A percentile compares a stretch with the other conserved stretches of the same genome.
Conservation (phyloP, 176 grass and related monocot genomes). For the Musa itinerans region DNA sequence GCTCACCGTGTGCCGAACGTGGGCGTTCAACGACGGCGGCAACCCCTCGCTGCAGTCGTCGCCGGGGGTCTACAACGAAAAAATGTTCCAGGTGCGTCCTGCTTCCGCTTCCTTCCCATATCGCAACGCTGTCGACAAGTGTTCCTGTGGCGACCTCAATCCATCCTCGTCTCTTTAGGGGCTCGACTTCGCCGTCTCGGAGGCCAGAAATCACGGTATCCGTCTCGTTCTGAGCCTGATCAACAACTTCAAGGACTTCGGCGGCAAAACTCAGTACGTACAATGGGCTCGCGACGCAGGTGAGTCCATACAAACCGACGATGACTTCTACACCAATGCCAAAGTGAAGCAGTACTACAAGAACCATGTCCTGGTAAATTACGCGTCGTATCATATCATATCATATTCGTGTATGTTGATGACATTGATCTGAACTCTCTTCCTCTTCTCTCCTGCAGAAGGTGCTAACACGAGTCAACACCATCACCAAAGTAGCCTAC, state of each 20-base stretch:
- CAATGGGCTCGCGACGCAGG: slow-evolving; percentile 48
- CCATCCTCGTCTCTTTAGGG: slow-evolving; percentile 27
- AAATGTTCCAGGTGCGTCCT: slow-evolving; percentile 42
- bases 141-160: too few relatives aligned
- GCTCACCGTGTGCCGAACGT: slow-evolving; percentile 51
- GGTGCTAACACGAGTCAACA: slow-evolving; percentile 62
- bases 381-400: not conserved
- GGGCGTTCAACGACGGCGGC: slow-evolving; percentile 82
- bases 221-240: slow-evolving; percentile 61
- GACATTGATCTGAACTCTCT: not conserved
- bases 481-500: slow-evolving; percentile 49
- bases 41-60: slow-evolving; percentile 35
- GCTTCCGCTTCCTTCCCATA: not conserved
- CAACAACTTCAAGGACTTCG: slow-evolving; percentile 71
- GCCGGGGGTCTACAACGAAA: slow-evolving; percentile 65
- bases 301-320: slow-evolving; percentile 20
- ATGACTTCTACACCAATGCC: slow-evolving; percentile 61
- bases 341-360: slow-evolving; percentile 68
- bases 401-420: not conserved
- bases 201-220: slow-evolving; percentile 42
- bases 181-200: slow-evolving; percentile 67
- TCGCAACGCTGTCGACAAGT: not conserved
- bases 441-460: slow-evolving; percentile 16
- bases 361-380: slow-evolving; percentile 51
- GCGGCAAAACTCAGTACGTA: slow-evolving; percentile 68